These are phyloP conservation scores for Lactarius quietus DNA, from an alignment of 768 basidiomycete genomes.

Conservation along the genomic window DNA sequence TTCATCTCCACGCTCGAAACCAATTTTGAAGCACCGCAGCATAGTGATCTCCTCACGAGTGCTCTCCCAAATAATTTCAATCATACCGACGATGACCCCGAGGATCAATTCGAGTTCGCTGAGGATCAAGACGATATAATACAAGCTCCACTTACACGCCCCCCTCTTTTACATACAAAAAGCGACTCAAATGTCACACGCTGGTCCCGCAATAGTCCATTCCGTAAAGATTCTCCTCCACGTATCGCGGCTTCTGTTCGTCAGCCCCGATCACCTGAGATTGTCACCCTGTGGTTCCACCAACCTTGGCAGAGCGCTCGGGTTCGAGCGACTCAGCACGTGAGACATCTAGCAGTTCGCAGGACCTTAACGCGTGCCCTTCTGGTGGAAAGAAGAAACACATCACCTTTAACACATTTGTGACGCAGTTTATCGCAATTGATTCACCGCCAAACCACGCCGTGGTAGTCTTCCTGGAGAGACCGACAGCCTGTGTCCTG, in stretches of 20 bases:
- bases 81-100: conserved; percentile 49
- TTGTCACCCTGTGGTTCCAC: conserved; percentile 22
- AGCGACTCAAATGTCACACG: conserved; percentile 77
- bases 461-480: conserved; percentile 23
- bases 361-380: conserved; percentile 32
- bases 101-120: conserved; percentile 10
- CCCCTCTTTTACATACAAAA: conserved; percentile 74
- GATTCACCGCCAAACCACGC: conserved; percentile 56
- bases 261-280: conserved; percentile 19
- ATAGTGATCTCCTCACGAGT: conserved; percentile 84
- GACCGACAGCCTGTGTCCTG: conserved; percentile 28
- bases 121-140: conserved; percentile 16
- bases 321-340: conserved; percentile 32
- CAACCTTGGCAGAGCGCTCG: conserved; percentile 21
- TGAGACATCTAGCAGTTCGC: conserved; percentile 33
- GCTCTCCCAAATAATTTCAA: conserved; percentile 60
- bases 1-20: conserved; percentile 51
- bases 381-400: conserved; percentile 66
- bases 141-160: conserved; percentile 38
- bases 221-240: conserved; percentile 70
- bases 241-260: conserved; percentile 41
- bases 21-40: conserved; percentile 94
- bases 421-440: conserved; percentile 92
- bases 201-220: conserved; percentile 40
- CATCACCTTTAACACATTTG: conserved; percentile 97